A percentile compares a stretch with the other conserved stretches of the same genome.
Conservation (phyloP, 2,329 filamentous ascomycete species). For the Calycina herbarum region DNA sequence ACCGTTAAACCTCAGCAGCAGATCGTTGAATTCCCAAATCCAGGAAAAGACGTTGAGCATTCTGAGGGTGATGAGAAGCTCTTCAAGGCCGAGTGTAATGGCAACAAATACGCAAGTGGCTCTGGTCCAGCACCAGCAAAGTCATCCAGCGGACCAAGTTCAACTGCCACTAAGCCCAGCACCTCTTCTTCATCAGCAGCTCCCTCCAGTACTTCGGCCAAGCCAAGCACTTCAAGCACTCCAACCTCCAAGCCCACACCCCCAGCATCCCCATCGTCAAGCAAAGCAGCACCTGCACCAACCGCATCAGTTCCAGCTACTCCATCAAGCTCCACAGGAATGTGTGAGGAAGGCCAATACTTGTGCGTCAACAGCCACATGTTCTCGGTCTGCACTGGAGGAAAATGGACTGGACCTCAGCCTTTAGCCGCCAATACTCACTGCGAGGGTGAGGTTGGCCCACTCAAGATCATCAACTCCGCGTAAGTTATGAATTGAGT, state of each 20-base stretch:
- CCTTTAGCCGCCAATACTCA: background rate
- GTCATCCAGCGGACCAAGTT: too few relatives aligned
- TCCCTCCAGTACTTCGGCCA: too few relatives aligned
- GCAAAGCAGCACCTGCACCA: background rate
- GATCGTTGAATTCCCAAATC: slow-evolving; percentile 5
- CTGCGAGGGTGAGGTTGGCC: background rate
- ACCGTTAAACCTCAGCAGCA: background rate
- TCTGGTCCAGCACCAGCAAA: background rate
- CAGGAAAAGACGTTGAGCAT: slow-evolving; percentile 9
- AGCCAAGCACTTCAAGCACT: background rate
- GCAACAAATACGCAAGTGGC: slow-evolving; percentile 4
- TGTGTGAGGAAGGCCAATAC: background rate
- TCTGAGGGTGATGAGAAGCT: slow-evolving; percentile 6
- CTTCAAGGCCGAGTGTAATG: slow-evolving; percentile 9
- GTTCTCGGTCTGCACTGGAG: background rate
- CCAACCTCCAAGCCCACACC: background rate
- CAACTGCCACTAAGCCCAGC: too few relatives aligned
- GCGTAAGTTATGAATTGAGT: background rate
- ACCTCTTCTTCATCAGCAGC: too few relatives aligned
- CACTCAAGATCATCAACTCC: background rate
- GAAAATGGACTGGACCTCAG: background rate
- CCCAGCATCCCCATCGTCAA: background rate
- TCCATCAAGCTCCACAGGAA: background rate
- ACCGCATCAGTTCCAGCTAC: background rate
- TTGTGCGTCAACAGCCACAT: background rate